Evolutionary conservation across 2,329 filamentous ascomycete species (phyloP), one percentile per base, ranked within the genome.

Genomic region (Teratosphaeriaceae sp.): DNA sequence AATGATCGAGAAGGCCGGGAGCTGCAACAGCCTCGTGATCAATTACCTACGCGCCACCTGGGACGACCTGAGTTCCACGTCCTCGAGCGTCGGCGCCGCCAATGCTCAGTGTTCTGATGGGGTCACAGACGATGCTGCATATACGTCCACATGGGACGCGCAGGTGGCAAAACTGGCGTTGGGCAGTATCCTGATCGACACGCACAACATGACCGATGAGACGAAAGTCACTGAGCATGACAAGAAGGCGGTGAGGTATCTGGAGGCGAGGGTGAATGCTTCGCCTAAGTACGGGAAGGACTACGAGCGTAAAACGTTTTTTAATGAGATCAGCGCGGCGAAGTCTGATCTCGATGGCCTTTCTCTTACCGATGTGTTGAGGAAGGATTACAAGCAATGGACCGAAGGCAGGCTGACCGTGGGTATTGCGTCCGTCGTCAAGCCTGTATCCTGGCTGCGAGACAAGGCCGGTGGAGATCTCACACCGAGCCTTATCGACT

Each of bases 381-480:
- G 84, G 50, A 90, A 90, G 62, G 86, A 94, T 65, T 94, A 89
- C 66, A 94, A 94, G 67, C 74, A 85, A 58, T 92, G 85, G 85
- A 67, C 66, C 9, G 77, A 79, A 43, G 66, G 63, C 40, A 62
- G 53, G 0, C 58, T 79, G 27, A 70, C 66, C 15, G 70, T 90
- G 3, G 85, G 85, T n/a, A 78, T 86, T 42, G 78, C 78, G 54
- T 77, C 77, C 31, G 71, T 82, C 2, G 78, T 84, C 2, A 79
- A 79, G 51, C 65, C 74, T n/a, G 63, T 89, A 5, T 63, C 65
- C 3, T 85, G 80, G 48, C 63, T 89, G 29, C 59, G 78, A 9
- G 55, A 63, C 12, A 78, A 78, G 52, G 76, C 76, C 2, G 70
- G 65, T 11, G 19, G 18, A 2, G 65, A 69, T 0, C 70, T 88